Conservation (phyloP, 116 monocot genomes). For the Dioscorea cayenensis region DNA sequence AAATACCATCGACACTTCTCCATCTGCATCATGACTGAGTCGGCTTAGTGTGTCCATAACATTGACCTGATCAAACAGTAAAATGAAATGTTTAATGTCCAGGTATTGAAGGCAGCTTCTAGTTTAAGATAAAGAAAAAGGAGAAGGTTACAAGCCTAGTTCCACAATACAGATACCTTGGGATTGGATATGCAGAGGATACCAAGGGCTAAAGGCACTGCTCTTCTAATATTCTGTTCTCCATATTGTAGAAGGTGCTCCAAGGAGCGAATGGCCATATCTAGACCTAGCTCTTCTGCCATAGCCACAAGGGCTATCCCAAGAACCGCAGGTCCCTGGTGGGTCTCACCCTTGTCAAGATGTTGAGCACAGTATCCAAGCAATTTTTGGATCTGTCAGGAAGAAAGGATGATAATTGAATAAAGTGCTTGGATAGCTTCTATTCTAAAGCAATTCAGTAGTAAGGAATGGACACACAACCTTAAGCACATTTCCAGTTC, state of each 20-base stretch:
- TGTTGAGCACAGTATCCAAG: conserved; percentile 86
- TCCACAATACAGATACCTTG: conserved; percentile 36
- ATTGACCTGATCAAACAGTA: conserved; percentile 55
- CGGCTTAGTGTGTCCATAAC: conserved; percentile 97
- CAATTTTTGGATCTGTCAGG: conserved; percentile 80
- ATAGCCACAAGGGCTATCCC: conserved; percentile 95
- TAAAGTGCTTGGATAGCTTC: not conserved
- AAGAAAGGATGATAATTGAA: not conserved
- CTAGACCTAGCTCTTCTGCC: conserved; percentile 96
- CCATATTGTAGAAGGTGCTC: conserved; percentile 95
- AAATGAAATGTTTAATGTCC: not conserved
- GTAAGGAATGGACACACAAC: conserved; percentile 13
- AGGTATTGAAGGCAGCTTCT: not conserved
- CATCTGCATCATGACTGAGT: conserved; percentile 94
- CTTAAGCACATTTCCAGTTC: conserved; percentile 99
- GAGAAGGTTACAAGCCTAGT: not conserved
- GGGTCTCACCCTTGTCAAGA: conserved; percentile 92
- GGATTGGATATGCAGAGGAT: conserved; percentile 98
- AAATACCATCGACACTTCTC: conserved; percentile 98
- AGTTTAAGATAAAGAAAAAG: not conserved
- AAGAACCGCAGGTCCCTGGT: conserved; percentile 96
- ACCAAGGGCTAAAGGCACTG: conserved; percentile 90
- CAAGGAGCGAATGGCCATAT: conserved; percentile 89
- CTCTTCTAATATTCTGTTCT: conserved; percentile 92
- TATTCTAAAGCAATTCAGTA: not conserved